Percentiles rank a stretch among this genome's conserved stretches.
Conservation (phyloP, 148 eudicot genomes). For the Hydrangea macrophylla region DNA sequence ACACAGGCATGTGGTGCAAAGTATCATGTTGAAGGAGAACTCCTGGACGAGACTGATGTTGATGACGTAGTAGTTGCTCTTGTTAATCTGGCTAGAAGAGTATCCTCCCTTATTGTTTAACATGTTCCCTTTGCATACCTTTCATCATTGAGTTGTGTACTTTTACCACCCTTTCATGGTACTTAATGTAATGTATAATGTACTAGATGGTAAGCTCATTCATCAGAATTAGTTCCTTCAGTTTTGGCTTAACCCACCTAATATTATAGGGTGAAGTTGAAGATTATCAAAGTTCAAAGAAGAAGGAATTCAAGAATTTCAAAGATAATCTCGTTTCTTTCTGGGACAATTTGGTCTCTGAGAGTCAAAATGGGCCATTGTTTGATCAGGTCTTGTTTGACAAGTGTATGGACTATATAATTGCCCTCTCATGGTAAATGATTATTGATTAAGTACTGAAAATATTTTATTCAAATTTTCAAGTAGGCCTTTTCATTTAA, state of each 20-base stretch:
- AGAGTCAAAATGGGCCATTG: slow-evolving; percentile 90
- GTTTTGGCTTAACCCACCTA: slow-evolving; percentile 32
- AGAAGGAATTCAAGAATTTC: slow-evolving; percentile 81
- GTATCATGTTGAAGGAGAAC: slow-evolving; percentile 55
- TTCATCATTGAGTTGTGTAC: slow-evolving; percentile 13
- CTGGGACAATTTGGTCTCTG: slow-evolving; percentile 81
- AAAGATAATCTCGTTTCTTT: slow-evolving; percentile 78
- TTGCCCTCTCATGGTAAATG: slow-evolving; percentile 91
- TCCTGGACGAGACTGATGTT: slow-evolving; percentile 75
- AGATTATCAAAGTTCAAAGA: slow-evolving; percentile 83
- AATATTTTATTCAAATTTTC: slow-evolving; percentile 8
- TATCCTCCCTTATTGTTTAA: slow-evolving; percentile 32
- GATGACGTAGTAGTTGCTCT: slow-evolving; percentile 89
- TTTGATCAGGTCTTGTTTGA: slow-evolving; percentile 78
- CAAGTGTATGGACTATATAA: slow-evolving; percentile 90
- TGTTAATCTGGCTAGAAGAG: slow-evolving; percentile 77
- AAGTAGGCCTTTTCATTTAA: slow-evolving; percentile 12
- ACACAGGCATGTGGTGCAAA: slow-evolving; percentile 90
- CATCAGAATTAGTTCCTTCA: not conserved
- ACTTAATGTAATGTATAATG: not conserved
- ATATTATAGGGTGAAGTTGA: slow-evolving; percentile 78
- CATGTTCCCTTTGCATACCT: not conserved
- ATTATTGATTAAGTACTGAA: slow-evolving; percentile 4
- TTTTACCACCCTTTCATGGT: not conserved
- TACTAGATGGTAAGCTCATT: not conserved